phyloP scores from a whole-genome alignment of 2,329 filamentous ascomycete species.

The Fusarium sp. region DNA sequence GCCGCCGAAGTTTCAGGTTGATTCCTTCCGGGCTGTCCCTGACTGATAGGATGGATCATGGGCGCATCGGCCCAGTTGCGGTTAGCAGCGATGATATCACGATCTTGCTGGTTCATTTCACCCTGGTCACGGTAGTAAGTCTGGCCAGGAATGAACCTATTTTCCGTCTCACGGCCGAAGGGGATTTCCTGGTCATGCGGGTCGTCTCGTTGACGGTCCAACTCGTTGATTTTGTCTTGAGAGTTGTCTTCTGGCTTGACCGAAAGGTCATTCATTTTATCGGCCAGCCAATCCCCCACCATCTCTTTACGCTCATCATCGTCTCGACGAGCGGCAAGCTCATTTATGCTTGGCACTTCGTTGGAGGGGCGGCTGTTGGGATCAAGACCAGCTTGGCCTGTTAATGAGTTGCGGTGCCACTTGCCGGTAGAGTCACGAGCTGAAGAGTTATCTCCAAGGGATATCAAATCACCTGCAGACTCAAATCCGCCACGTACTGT shows the following conservation, averaged over 20 bases:
- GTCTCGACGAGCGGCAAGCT: slow-evolving; percentile 60
- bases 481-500: slow-evolving; percentile 55
- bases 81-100: slow-evolving; percentile 64
- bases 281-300: slow-evolving; percentile 67
- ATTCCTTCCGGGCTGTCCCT: slow-evolving; percentile 49
- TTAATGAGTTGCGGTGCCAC: slow-evolving; percentile 58
- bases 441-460: slow-evolving; percentile 46
- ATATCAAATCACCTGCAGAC: slow-evolving; percentile 59
- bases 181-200: slow-evolving; percentile 59
- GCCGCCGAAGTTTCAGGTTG: slow-evolving; percentile 68
- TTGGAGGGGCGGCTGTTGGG: slow-evolving; percentile 61
- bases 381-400: slow-evolving; percentile 63
- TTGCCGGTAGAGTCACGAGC: slow-evolving; percentile 59
- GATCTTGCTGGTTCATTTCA: slow-evolving; percentile 62
- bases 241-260: slow-evolving; percentile 47
- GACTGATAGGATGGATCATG: slow-evolving; percentile 61
- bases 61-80: slow-evolving; percentile 67
- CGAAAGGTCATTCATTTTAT: slow-evolving; percentile 51
- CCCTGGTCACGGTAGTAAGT: slow-evolving; percentile 63
- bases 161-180: slow-evolving; percentile 64
- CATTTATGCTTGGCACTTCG: slow-evolving; percentile 65
- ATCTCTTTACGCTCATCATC: slow-evolving; percentile 63
- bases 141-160: slow-evolving; percentile 64
- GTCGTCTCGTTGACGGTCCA: slow-evolving; percentile 46
- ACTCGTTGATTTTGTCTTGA: slow-evolving; percentile 38